Percentiles rank a stretch among this genome's conserved stretches.
phyloP scores from a whole-genome alignment of 2,329 filamentous ascomycete species.

The Ascochyta viciae-villosae region DNA sequence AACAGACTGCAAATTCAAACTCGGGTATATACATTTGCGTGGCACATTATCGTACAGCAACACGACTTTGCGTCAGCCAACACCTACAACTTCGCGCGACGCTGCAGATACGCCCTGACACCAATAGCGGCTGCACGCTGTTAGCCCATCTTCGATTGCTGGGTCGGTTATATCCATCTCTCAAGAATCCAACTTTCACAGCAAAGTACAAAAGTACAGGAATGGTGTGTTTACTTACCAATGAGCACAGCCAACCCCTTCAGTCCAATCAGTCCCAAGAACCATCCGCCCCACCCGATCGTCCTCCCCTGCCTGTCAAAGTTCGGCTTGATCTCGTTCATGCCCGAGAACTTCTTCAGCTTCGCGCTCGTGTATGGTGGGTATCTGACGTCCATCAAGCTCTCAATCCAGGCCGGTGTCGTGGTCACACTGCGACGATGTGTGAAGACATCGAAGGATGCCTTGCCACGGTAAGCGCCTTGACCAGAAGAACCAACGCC shows the following conservation, averaged over 20 bases:
- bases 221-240: conserved; percentile 38
- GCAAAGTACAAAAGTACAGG: not conserved
- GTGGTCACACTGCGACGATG: conserved; percentile 67
- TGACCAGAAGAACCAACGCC: conserved; percentile 81
- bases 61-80: not conserved
- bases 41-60: conserved; percentile 5
- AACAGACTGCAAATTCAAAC: not conserved
- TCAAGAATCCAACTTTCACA: not conserved
- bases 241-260: conserved; percentile 41
- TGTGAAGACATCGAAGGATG: conserved; percentile 73
- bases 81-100: conserved; percentile 36
- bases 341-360: conserved; percentile 58
- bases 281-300: conserved; percentile 45
- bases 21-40: not conserved
- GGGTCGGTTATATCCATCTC: not conserved
- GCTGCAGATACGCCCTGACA: conserved; percentile 39
- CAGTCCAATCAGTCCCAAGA: conserved; percentile 38
- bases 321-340: conserved; percentile 62
- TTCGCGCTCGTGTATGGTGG: conserved; percentile 66
- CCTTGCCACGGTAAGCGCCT: conserved; percentile 78
- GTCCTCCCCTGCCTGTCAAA: conserved; percentile 64
- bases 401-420: conserved; percentile 73
- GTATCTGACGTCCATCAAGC: conserved; percentile 70
- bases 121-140: conserved; percentile 33
- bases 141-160: conserved; percentile 22